These are phyloP conservation scores for Lanmaoa rubissima DNA, from an alignment of 768 basidiomycete genomes.

Conservation along the genomic window DNA sequence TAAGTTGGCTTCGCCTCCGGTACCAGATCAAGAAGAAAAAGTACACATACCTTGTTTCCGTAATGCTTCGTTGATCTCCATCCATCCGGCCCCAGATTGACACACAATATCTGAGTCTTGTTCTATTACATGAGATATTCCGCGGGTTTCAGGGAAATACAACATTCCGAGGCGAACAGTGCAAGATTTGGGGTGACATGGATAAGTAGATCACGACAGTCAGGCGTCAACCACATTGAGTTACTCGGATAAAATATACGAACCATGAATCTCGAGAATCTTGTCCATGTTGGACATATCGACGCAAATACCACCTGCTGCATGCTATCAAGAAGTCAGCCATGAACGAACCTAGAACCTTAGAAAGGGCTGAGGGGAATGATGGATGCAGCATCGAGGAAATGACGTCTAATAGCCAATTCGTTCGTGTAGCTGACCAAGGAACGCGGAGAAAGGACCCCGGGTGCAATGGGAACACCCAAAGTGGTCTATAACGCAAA, in stretches of 20 bases:
- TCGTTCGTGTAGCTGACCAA: neutral
- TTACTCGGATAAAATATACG: slow-evolving; percentile 7
- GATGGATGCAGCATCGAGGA: neutral
- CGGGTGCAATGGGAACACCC: neutral
- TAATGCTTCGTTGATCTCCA: slow-evolving; percentile 67
- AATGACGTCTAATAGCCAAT: neutral
- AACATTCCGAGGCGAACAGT: neutral
- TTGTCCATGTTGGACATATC: slow-evolving; percentile 79
- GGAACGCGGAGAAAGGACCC: neutral
- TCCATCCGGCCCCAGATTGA: slow-evolving; percentile 71
- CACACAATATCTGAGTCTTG: slow-evolving; percentile 71
- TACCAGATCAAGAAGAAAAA: neutral
- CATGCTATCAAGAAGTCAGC: slow-evolving; percentile 15
- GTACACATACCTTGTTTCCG: slow-evolving; percentile 49
- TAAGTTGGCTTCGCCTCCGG: neutral
- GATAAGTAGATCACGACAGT: neutral
- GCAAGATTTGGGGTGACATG: neutral
- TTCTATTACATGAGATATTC: slow-evolving; percentile 36
- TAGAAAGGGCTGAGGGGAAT: neutral
- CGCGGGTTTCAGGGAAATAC: neutral
- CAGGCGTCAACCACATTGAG: neutral
- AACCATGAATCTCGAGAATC: slow-evolving; percentile 73
- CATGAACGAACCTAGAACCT: neutral
- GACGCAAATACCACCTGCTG: slow-evolving; percentile 68
- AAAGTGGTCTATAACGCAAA: neutral